Evolutionary conservation across 2,329 filamentous ascomycete genomes (phyloP).

Genomic region (Escovopsis weberi): DNA sequence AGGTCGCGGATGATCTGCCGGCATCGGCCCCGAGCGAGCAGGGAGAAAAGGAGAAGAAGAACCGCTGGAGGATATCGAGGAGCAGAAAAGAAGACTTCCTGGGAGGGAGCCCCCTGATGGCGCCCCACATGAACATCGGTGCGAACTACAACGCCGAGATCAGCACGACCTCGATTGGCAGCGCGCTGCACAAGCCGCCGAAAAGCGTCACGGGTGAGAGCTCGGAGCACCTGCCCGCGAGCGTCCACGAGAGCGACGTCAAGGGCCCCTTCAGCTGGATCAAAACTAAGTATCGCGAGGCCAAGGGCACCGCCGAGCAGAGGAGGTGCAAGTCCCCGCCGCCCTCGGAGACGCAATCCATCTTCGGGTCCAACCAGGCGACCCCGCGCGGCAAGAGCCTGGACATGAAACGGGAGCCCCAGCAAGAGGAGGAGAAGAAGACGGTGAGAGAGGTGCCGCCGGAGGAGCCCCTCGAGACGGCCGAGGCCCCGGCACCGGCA

Average conservation of each 20-base stretch:
- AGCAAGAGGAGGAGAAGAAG: slow-evolving; percentile 3
- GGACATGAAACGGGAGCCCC: slow-evolving; percentile 28
- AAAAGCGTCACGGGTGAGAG: slow-evolving; percentile 38
- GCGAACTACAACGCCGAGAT: slow-evolving; percentile 48
- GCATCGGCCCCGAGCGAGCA: slow-evolving; percentile 15
- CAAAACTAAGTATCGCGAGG: slow-evolving; percentile 44
- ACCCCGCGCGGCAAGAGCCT: slow-evolving; percentile 31
- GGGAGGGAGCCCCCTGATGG: slow-evolving; percentile 23
- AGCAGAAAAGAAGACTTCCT: slow-evolving; percentile 41
- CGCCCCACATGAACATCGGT: slow-evolving; percentile 35
- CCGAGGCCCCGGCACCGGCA: not conserved
- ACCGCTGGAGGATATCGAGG: slow-evolving; percentile 58
- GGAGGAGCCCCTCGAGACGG: not conserved
- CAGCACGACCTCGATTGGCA: slow-evolving; percentile 55
- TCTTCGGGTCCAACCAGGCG: slow-evolving; percentile 15
- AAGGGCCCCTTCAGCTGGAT: slow-evolving; percentile 43
- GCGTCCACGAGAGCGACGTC: slow-evolving; percentile 27
- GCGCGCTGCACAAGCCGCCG: slow-evolving; percentile 33
- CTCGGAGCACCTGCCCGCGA: slow-evolving; percentile 28
- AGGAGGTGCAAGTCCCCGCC: slow-evolving; percentile 43
- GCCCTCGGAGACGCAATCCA: slow-evolving; percentile 16
- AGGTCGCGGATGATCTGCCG: slow-evolving; percentile 42
- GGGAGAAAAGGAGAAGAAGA: slow-evolving; percentile 51
- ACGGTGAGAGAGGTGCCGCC: not conserved
- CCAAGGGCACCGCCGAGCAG: slow-evolving; percentile 41